Conservation (phyloP, 139 green algal genomes). For the Chlamydomonas incerta region DNA sequence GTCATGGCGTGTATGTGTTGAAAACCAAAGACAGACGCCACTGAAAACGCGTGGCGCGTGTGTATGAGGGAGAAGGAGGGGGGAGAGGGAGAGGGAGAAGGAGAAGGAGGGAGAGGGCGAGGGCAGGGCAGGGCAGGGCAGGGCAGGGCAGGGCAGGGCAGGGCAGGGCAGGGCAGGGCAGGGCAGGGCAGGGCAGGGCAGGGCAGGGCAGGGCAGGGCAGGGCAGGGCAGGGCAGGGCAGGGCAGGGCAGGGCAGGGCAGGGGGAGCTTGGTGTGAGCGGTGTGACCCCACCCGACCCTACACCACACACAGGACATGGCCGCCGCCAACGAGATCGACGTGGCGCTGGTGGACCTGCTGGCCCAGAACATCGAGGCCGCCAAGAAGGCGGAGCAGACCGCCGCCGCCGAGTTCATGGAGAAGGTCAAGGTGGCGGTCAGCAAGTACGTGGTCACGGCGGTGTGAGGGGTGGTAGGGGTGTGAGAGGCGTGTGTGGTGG, state of each 20-base stretch:
- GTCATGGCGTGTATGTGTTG: no score
- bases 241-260: no score
- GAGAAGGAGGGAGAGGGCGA: not conserved
- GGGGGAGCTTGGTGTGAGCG: no score
- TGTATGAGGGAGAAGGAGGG: constrained; percentile 78
- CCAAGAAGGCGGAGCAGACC: constrained; percentile 66
- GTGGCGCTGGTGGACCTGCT: constrained; percentile 80
- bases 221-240: no score
- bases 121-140: not conserved
- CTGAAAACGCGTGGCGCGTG: no score
- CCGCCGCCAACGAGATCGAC: constrained; percentile 84
- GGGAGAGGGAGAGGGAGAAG: not conserved
- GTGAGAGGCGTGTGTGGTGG: not conserved
- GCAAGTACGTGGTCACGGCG: constrained; percentile 72
- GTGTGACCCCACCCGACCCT: no score
- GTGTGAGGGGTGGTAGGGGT: not conserved
- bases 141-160: no score
- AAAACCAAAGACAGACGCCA: no score
- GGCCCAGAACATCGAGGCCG: constrained; percentile 86
- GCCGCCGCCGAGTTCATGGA: constrained; percentile 78
- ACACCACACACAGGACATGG: constrained; percentile 70
- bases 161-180: no score
- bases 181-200: no score
- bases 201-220: no score
- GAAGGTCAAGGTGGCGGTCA: constrained; percentile 76